Percentiles rank a stretch among this genome's conserved stretches.
These are phyloP conservation scores for Xylariales sp. DNA, from an alignment of 2,329 filamentous ascomycete species.

Conservation along the genomic window DNA sequence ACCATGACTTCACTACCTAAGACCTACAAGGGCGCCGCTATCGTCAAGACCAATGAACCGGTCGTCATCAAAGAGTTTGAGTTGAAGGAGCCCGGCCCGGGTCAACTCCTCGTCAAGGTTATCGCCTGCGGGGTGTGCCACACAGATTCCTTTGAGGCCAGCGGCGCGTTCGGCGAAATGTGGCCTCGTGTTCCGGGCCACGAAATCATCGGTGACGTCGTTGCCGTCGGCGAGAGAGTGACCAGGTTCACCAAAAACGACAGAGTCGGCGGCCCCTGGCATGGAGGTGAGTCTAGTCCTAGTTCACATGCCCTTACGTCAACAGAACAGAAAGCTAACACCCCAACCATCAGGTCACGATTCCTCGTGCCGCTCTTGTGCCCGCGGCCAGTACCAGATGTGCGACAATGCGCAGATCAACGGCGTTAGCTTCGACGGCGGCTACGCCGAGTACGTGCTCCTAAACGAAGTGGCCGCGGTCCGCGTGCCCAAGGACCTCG, in stretches of 20 bases:
- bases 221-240: conserved; percentile 67
- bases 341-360: conserved; percentile 64
- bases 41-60: conserved; percentile 63
- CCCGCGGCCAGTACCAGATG: conserved; percentile 73
- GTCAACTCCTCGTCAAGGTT: conserved; percentile 76
- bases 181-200: conserved; percentile 76
- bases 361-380: conserved; percentile 70
- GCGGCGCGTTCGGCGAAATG: conserved; percentile 63
- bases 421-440: conserved; percentile 74
- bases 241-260: conserved; percentile 72
- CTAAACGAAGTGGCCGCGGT: conserved; percentile 71
- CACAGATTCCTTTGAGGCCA: conserved; percentile 64
- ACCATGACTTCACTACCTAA: conserved; percentile 62
- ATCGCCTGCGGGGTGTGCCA: conserved; percentile 79
- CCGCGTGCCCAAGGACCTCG: conserved; percentile 63
- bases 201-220: conserved; percentile 76
- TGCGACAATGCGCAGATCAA: conserved; percentile 73
- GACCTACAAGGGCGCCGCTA: conserved; percentile 74
- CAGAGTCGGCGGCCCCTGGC: conserved; percentile 75
- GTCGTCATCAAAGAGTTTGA: conserved; percentile 69
- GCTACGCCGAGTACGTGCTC: conserved; percentile 73
- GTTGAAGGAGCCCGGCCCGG: conserved; percentile 65
- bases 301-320: not conserved
- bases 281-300: conserved; percentile 62
- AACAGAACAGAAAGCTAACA: conserved; percentile 2